Evolutionary conservation across 768 basidiomycete genomes (phyloP), one percentile per base, ranked within the genome.

Genomic region (Boletus subparvulus): DNA sequence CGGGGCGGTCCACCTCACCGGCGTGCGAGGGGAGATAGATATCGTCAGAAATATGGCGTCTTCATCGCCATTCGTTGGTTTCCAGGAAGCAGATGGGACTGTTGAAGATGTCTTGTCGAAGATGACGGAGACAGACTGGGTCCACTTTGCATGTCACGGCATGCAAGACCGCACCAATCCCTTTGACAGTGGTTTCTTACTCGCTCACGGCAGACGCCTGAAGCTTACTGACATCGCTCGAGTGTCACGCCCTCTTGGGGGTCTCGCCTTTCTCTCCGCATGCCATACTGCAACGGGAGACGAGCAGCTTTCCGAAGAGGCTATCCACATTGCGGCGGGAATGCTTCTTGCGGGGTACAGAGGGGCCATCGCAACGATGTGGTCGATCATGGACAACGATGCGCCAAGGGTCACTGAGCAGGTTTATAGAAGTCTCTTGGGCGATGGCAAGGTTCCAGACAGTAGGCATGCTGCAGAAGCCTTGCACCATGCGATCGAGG

Each of bases 91-190:
- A 1, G 16, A 33, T 14, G 50, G n/a, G 4, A 51, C 28, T 13
- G 40, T 42, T 1, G 39, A 41, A n/a, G 41, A 42, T n/a, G 50
- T 41, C 11, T 13, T 50, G 28, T 28, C 28, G 6, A 14, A 13
- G 21, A 45, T 44, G 52, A 46, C 17, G 10, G 32, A 36, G 14
- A 33, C 33, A 4, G 30, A 43, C 24, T 53, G 52, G 66, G 64
- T 67, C 16, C 73, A 74, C 47, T 60, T 74, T 44, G 65, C 68
- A 21, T 73, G 73, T 37, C 73, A 74, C 40, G 73, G 69, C 3
- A 37, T 40, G 7, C 68, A 69, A 40, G 55, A 65, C 36, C 13
- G 42, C 2, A 13, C 48, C 11, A 37, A 63, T n/a, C 70, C 70
- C 8, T 40, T 61, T 16, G 44, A 64, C 17, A 67, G 65, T 35